Conservation (phyloP, 345 rosid species). For the Citrus hindsii region DNA sequence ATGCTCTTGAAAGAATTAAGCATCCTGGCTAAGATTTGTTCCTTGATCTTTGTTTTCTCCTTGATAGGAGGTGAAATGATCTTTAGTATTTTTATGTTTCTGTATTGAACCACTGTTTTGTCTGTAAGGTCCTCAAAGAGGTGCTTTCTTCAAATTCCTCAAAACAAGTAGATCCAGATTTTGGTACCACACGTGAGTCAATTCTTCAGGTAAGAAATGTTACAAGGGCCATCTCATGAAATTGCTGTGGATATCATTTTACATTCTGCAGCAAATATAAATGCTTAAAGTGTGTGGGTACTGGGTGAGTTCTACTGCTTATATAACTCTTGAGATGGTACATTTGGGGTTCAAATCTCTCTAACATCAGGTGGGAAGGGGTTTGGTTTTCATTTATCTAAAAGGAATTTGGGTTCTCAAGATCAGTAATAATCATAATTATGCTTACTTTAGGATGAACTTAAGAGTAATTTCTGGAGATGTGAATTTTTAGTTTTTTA, state of each 20-base stretch:
- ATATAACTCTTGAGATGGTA: not conserved
- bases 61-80: not conserved
- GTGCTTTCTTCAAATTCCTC: conserved; percentile 44
- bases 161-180: conserved; percentile 50
- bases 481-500: not conserved
- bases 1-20: not conserved
- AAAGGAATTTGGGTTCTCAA: not conserved
- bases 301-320: not conserved
- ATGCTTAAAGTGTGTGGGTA: not conserved
- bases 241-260: not conserved
- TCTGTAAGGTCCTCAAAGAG: conserved; percentile 52
- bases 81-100: not conserved
- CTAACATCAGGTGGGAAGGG: not conserved
- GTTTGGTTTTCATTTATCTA: not conserved
- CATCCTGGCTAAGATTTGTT: not conserved
- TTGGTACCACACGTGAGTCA: conserved; percentile 61
- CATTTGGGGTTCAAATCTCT: not conserved
- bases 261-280: not conserved
- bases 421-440: not conserved
- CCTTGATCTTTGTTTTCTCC: not conserved
- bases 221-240: not conserved
- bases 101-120: conserved; percentile 17
- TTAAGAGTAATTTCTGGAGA: not conserved
- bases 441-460: not conserved
- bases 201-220: conserved; percentile 63